Percentiles rank a stretch among this genome's conserved stretches.
Evolutionary conservation across 495 filamentous ascomycete genomes (phyloP).

Genomic region (Xylaria telfairii): DNA sequence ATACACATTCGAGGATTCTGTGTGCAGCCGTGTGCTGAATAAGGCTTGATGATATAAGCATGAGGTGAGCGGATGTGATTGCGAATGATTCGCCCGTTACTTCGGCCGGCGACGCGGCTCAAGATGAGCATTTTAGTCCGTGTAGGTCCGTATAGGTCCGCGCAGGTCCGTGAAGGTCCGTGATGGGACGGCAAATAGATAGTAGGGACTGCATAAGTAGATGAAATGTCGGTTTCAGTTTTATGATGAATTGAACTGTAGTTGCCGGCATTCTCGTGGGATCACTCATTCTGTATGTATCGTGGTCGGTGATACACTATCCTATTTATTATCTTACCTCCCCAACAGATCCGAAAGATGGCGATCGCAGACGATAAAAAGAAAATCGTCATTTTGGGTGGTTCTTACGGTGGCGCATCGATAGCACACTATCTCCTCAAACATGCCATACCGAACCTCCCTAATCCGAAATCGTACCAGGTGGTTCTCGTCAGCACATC

Average conservation of each 20-base stretch:
- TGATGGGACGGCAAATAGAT: background rate
- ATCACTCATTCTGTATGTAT: background rate
- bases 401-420: conserved; percentile 58
- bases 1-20: background rate
- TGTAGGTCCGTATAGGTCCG: background rate
- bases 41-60: background rate
- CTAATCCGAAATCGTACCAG: conserved; percentile 35
- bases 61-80: background rate
- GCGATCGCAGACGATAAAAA: conserved; percentile 24
- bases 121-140: conserved; percentile 13
- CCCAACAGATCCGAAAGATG: conserved; percentile 3
- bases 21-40: background rate
- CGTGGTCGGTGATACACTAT: background rate
- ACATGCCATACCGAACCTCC: conserved; percentile 53
- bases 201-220: background rate
- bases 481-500: conserved; percentile 55
- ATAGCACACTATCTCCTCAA: conserved; percentile 61
- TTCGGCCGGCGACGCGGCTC: conserved; percentile 10
- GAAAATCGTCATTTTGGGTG: conserved; percentile 60
- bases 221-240: background rate
- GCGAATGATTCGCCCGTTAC: background rate
- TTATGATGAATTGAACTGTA: background rate
- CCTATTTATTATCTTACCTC: background rate
- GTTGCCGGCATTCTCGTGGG: background rate
- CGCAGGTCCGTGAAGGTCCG: background rate